Evolutionary conservation across 306 rosid species (phyloP), one percentile per base, ranked within the genome.

Genomic region (Cercis canadensis): DNA sequence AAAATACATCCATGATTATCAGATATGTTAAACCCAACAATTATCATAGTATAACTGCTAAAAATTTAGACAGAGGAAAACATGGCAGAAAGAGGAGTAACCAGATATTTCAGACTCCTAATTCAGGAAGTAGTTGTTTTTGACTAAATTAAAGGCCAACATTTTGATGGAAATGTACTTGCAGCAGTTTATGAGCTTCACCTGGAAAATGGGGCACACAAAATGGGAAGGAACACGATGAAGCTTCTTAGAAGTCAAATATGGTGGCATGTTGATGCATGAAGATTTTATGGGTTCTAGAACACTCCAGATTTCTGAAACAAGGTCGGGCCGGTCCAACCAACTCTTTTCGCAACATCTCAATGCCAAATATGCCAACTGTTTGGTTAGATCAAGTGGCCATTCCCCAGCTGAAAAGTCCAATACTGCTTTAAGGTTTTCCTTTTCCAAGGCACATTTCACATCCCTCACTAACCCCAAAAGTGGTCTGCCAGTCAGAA

Each of bases 191-290:
- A 39, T 51, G 56, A 62, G 70, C 75, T 32, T 85, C 73, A 92
- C 98, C 98, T 92, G 98, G 61, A 87, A 70, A 76, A 90, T 94
- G 79, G 98, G 98, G 79, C 98, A 94, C 39, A 89, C 83, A 75
- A 94, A 94, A 80, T 94, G 97, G 65, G 98, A 85, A 61, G 98
- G 98, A 62, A 73, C 67, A 41, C 85, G 85, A n/a, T 31, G 72
- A 78, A 64, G 89, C 79, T 90, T 89, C 86, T 88, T 90, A 36
- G 86, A 79, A 69, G 73, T 72, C 62, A 61, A 67, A 78, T 31
- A 67, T 4, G 83, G 74, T 18, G 82, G 68, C 18, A 69, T 70
- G 82, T 85, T 79, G 29, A 70, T 69, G 72, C 84, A 82, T 50
- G 81, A 82, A 76, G 88, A 66, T 78, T 67, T 80, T 82, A 93